A percentile compares a stretch with the other conserved stretches of the same genome.
phyloP scores from a whole-genome alignment of 768 basidiomycete genomes.

The Mycena leptocephala region DNA sequence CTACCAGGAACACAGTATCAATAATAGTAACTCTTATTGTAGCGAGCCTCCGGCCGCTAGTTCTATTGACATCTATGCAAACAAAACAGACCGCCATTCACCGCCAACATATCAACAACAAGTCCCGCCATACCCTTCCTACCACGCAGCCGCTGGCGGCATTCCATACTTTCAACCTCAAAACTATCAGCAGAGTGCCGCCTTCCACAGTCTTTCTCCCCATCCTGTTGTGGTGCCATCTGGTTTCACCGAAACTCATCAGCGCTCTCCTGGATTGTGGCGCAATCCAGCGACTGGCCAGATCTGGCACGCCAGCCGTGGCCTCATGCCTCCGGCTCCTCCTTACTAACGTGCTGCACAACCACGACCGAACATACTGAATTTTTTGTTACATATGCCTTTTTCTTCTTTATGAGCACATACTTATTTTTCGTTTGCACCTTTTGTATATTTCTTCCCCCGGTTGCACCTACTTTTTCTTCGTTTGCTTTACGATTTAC shows the following conservation, averaged over 20 bases:
- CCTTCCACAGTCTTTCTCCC: slow-evolving; percentile 6
- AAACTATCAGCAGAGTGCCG: neutral
- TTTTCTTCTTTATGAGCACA: too few species aligned
- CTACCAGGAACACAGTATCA: slow-evolving; percentile 6
- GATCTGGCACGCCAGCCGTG: slow-evolving; percentile 29
- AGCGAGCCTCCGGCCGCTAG: neutral
- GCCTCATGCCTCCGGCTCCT: slow-evolving; percentile 19
- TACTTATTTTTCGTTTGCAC: too few species aligned
- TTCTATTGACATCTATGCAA: neutral
- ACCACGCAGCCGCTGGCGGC: too few species aligned
- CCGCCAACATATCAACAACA: slow-evolving; percentile 8
- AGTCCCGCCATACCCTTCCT: neutral
- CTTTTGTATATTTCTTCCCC: too few species aligned
- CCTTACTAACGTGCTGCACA: too few species aligned
- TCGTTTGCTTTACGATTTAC: too few species aligned
- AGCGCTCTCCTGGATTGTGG: slow-evolving; percentile 15
- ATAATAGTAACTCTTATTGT: slow-evolving; percentile 19
- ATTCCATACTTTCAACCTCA: neutral
- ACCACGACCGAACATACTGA: too few species aligned
- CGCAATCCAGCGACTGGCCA: slow-evolving; percentile 29
- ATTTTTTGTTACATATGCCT: too few species aligned
- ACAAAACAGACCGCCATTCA: too few species aligned
- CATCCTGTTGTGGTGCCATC: slow-evolving; percentile 26
- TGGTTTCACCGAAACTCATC: slow-evolving; percentile 26
- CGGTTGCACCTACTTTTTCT: too few species aligned